Base-by-base conservation (phyloP, 2,329 filamentous ascomycete genomes). In the Endocalyx cinctus region DNA sequence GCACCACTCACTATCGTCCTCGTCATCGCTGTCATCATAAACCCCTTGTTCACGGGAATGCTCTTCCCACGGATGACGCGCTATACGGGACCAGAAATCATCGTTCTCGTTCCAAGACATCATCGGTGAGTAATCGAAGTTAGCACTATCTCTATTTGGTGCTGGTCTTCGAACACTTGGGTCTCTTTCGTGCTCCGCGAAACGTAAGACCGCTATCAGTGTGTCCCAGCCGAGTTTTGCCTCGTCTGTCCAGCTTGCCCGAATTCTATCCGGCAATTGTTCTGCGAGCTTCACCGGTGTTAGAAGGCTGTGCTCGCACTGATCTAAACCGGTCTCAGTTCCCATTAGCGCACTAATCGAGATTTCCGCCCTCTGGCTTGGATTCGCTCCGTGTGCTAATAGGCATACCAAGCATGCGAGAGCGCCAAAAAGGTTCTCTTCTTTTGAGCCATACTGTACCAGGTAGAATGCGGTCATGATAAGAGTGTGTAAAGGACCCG, bases 401-500 rank as follows among this genome's bases (percentile, higher is more conserved):
- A 4, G 30, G 18, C 12, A 23, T 6, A 8, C 7, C 17, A 10
- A 14, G 14, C 18, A 59, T 15, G 58, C 53, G 33, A 29, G 15
- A 30, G 27, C 10, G 33, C 26, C 8, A 35, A 10, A 12, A 1
- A 65, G 43, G 23, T 55, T 62, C 33, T 66, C 63, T 1, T 46
- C 56, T 12, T 52, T 32, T 34, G 45, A 50, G 3, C 60, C 59
- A 10, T 34, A 27, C 15, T 41, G 33, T 2, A 54, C 57, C 13
- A 66, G 45, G 31, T 58, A 43, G 28, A 58, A 57, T 13, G 57
- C 49, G 6, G 48, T 51, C 10, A 64, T 17, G 1, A 64, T 51
- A 4, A 66, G 39, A n/a, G 48, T 47, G 38, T 67, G 63, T 4
- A 67, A 41, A 57, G 62, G 17, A 55, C 43, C 33, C 6, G 57